Percentiles rank a stretch among this genome's conserved stretches.
These are phyloP conservation scores for Colletotrichum musae DNA, from an alignment of 2,329 filamentous ascomycete species.

Conservation along the genomic window DNA sequence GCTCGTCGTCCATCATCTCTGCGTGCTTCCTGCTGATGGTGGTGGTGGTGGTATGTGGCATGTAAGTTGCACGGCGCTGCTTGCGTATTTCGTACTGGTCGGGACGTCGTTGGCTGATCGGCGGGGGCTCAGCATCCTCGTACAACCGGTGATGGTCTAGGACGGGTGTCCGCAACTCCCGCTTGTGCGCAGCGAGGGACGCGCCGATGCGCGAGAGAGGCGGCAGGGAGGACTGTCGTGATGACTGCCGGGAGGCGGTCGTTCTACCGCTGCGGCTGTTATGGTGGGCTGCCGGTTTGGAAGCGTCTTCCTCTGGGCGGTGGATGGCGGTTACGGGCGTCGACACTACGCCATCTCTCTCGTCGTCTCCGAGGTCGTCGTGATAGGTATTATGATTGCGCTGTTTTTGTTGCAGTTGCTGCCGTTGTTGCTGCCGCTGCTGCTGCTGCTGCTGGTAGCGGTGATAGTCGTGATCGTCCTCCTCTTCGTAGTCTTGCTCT, in stretches of 20 bases:
- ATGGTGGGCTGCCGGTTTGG: slow-evolving; percentile 1
- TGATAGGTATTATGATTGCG: slow-evolving; percentile 3
- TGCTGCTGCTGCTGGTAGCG: slow-evolving; percentile 18
- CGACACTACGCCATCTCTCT: slow-evolving; percentile 2
- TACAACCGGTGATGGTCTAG: slow-evolving; percentile 29
- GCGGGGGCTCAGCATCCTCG: slow-evolving; percentile 33
- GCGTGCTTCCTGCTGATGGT: neutral
- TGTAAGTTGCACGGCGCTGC: slow-evolving; percentile 6
- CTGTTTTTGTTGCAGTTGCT: slow-evolving; percentile 4
- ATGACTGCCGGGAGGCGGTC: slow-evolving; percentile 10
- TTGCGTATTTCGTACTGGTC: slow-evolving; percentile 3
- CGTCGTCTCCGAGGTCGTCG: slow-evolving; percentile 6
- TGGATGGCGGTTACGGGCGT: slow-evolving; percentile 19
- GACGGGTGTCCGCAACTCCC: slow-evolving; percentile 27
- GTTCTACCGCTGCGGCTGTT: neutral
- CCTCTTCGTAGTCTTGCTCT: neutral
- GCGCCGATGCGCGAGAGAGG: slow-evolving; percentile 2
- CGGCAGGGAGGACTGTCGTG: slow-evolving; percentile 24
- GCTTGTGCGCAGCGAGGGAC: slow-evolving; percentile 26
- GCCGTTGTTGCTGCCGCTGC: slow-evolving; percentile 20
- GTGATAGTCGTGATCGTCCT: neutral
- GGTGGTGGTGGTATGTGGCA: too few relatives aligned
- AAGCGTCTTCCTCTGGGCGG: neutral
- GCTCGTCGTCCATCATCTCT: slow-evolving; percentile 24
- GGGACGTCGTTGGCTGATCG: slow-evolving; percentile 29